Base-by-base conservation (phyloP, 192 early-diverging fungal genomes). In the Martensiomyces pterosporus region DNA sequence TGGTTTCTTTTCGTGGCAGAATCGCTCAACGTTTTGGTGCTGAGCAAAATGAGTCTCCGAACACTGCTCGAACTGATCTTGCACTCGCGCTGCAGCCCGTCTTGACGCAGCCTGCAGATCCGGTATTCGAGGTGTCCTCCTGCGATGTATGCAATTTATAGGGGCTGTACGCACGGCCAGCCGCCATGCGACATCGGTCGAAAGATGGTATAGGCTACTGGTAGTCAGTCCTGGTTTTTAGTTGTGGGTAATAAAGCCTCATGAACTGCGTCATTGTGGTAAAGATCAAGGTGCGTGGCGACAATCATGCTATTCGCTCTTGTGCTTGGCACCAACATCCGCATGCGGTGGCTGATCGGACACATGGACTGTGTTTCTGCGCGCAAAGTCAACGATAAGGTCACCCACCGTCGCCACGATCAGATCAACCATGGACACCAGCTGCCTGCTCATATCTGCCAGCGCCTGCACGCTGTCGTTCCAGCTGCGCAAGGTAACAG, bases 371-470 rank as follows among this genome's bases (percentile, higher is more conserved):
- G 43, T 42, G 34, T 39, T 57, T 29, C 47, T 49, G 13, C 51
- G 67, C 10, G 67, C 67, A 49, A 43, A 58, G 1, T 62, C 55
- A 0, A 70, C 55, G 18, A 70, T 47, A 15, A 47, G 36, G 17
- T 70, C 67, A 10, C 67, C 67, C 26, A 59, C 52, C 26, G 49
- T 25, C 0, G 45, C 60, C 9, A 55, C 67, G 2, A 47, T 46
- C 2, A 19, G 7, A 46, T 70, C 67, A 0, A 70, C 59, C 0
- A 35, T 24, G 0, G 50, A 44, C 7, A 47, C 55, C 18, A 70
- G 55, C 60, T 51, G 60, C 2, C 21, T n/a, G 24, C 57, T 55
- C 13, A 70, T 48, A 12, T 70, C 67, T 6, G 39, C 43, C 55
- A 59, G 61, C 7, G 60, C 67, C 27, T 33, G 55, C 8, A 23